These are phyloP conservation scores for Populus deltoides DNA, from an alignment of 345 rosid genomes.

Conservation along the genomic window DNA sequence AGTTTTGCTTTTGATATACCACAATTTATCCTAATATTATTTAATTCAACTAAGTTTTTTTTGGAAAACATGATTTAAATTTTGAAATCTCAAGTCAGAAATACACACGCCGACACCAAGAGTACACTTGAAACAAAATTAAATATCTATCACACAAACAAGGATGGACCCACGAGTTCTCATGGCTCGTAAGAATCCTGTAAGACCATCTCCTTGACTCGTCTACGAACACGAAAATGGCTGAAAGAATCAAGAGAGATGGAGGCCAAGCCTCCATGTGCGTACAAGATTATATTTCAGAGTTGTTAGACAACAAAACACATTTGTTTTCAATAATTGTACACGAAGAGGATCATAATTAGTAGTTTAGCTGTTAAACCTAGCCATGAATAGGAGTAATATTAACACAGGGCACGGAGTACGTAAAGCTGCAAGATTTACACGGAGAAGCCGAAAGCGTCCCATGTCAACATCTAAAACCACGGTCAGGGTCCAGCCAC, in stretches of 20 bases:
- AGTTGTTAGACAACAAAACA: not conserved
- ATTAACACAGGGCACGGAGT: not conserved
- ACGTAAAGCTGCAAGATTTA: not conserved
- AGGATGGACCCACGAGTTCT: not conserved
- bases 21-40: not conserved
- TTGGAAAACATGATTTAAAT: too few species aligned
- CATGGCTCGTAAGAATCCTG: not conserved
- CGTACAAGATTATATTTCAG: not conserved
- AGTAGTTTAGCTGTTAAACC: too few species aligned
- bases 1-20: not conserved
- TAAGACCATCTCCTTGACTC: not conserved
- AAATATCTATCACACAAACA: not conserved
- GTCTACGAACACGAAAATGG: not conserved
- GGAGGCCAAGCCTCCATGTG: not conserved
- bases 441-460: not conserved
- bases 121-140: not conserved
- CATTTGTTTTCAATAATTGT: constrained; percentile 8
- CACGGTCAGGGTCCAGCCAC: constrained; percentile 12
- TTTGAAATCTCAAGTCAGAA: not conserved
- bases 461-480: not conserved
- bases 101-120: not conserved
- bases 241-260: not conserved
- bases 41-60: not conserved
- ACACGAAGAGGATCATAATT: not conserved
- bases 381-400: not conserved